phyloP scores from a whole-genome alignment of 2,329 filamentous ascomycete species.

The Fusarium bactridioides region DNA sequence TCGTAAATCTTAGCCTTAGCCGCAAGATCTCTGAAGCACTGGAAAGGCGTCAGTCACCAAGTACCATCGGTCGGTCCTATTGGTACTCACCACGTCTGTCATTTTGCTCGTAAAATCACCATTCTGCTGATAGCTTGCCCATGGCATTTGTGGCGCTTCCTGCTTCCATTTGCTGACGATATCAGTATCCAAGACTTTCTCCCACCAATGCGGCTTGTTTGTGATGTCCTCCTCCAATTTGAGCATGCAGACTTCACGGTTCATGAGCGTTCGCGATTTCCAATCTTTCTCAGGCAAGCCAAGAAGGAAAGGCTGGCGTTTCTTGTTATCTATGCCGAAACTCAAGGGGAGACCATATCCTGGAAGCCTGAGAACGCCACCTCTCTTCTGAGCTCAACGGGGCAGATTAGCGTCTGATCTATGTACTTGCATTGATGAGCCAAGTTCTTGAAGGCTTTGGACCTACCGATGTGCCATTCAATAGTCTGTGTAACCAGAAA shows the following conservation, averaged over 20 bases:
- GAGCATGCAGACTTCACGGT: conserved; percentile 49
- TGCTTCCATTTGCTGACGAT: background rate
- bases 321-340: background rate
- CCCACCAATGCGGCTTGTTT: conserved; percentile 49
- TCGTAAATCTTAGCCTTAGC: background rate
- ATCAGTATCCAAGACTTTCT: conserved; percentile 36
- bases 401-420: background rate
- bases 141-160: background rate
- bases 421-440: no score
- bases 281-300: background rate
- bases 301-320: background rate
- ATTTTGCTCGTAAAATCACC: background rate
- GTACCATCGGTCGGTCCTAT: background rate
- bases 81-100: background rate
- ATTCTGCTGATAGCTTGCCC: background rate
- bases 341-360: background rate
- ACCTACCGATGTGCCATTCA: background rate
- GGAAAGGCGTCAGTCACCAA: background rate
- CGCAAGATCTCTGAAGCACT: background rate
- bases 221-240: conserved; percentile 46
- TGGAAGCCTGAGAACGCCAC: background rate
- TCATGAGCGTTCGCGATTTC: background rate
- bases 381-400: background rate
- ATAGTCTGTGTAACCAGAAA: background rate
- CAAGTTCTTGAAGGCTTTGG: no score